A percentile compares a stretch with the other conserved stretches of the same genome.
These are phyloP conservation scores for Talaromyces sp. DNA, from an alignment of 2,329 filamentous ascomycete species.

Conservation along the genomic window DNA sequence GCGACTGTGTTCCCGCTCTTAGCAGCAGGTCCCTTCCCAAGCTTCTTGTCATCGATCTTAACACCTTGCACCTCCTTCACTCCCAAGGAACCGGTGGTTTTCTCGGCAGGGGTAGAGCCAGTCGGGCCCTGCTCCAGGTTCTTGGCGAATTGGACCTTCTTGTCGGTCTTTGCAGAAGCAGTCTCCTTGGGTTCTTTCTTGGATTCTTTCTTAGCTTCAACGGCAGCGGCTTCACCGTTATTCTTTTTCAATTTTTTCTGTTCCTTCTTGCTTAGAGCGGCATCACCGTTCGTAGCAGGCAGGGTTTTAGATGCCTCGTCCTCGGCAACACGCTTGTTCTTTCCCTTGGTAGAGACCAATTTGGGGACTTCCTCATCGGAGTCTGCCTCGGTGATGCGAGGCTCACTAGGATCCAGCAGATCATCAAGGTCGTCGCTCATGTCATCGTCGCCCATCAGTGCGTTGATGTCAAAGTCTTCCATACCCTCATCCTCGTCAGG, in stretches of 20 bases:
- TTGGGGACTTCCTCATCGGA: slow-evolving; percentile 71
- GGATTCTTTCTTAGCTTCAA: slow-evolving; percentile 53
- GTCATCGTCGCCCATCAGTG: slow-evolving; percentile 50
- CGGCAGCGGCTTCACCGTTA: slow-evolving; percentile 75
- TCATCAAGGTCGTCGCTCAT: slow-evolving; percentile 75
- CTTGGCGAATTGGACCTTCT: slow-evolving; percentile 99
- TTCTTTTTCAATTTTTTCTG: slow-evolving; percentile 99
- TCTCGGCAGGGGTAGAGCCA: slow-evolving; percentile 51
- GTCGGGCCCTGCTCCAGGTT: slow-evolving; percentile 97
- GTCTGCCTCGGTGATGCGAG: slow-evolving; percentile 78
- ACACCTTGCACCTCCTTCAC: slow-evolving; percentile 83
- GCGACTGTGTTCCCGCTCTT: slow-evolving; percentile 89
- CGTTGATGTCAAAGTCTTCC: slow-evolving; percentile 39
- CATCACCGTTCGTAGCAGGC: slow-evolving; percentile 56
- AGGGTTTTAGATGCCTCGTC: slow-evolving; percentile 52
- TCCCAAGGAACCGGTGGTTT: slow-evolving; percentile 57
- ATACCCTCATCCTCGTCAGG: slow-evolving; percentile 71
- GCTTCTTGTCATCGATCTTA: slow-evolving; percentile 91
- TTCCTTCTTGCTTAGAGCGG: slow-evolving; percentile 91
- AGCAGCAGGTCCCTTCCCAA: slow-evolving; percentile 74
- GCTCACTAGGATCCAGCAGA: slow-evolving; percentile 55
- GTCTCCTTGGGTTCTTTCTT: slow-evolving; percentile 35
- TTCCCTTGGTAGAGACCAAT: slow-evolving; percentile 57
- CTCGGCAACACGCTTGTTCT: slow-evolving; percentile 85
- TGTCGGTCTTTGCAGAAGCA: slow-evolving; percentile 60